These are phyloP conservation scores for Capronia americana DNA, from an alignment of 2,329 filamentous ascomycete species.

Conservation along the genomic window DNA sequence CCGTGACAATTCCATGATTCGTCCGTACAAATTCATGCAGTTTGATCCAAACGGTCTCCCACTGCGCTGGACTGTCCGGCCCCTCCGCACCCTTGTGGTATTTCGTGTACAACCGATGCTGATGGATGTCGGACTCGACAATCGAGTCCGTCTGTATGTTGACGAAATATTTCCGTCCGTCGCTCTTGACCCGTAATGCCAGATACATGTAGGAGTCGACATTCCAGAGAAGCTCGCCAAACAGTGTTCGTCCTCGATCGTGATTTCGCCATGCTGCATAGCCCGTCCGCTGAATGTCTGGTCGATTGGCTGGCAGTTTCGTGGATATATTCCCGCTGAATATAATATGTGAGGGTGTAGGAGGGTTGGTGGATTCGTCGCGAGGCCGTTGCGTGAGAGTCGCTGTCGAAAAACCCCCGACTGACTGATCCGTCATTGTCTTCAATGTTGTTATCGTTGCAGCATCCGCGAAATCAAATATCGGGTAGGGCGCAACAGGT, in stretches of 20 bases:
- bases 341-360: slow-evolving; percentile 68
- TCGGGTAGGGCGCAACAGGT: slow-evolving; percentile 34
- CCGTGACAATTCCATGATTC: slow-evolving; percentile 87
- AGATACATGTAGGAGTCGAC: slow-evolving; percentile 89
- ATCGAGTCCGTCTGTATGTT: slow-evolving; percentile 96
- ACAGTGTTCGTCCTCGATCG: slow-evolving; percentile 77
- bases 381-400: slow-evolving; percentile 70
- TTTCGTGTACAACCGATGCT: slow-evolving; percentile 76
- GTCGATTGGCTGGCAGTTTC: slow-evolving; percentile 74
- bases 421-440: slow-evolving; percentile 83
- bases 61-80: slow-evolving; percentile 70
- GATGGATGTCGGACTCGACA: slow-evolving; percentile 92
- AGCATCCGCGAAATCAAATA: slow-evolving; percentile 43
- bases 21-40: slow-evolving; percentile 95
- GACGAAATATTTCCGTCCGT: slow-evolving; percentile 89
- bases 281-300: slow-evolving; percentile 77
- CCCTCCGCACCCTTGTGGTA: slow-evolving; percentile 47
- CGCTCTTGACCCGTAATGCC: slow-evolving; percentile 85
- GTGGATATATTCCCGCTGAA: slow-evolving; percentile 92
- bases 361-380: slow-evolving; percentile 47
- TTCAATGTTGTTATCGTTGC: slow-evolving; percentile 62
- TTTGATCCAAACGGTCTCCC: slow-evolving; percentile 93
- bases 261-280: slow-evolving; percentile 90
- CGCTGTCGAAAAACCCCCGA: slow-evolving; percentile 82
- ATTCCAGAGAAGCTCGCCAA: slow-evolving; percentile 85